These are phyloP conservation scores for Kodamaea neixiangensis DNA, from an alignment of 805 yeast genomes.

Conservation along the genomic window DNA sequence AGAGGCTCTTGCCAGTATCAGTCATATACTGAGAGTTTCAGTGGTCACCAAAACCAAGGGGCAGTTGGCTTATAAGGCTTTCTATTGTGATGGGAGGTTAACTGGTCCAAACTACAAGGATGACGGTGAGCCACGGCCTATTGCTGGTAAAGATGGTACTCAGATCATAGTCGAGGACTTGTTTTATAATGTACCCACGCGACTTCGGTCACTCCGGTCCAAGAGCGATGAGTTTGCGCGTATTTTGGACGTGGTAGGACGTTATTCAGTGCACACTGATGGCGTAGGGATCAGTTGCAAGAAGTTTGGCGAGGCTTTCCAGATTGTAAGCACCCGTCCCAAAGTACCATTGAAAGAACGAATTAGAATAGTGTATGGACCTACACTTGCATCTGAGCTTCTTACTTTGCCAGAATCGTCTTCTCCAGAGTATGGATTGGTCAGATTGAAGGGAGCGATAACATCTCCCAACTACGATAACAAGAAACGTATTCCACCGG, in stretches of 20 bases:
- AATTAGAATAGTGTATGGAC: slow-evolving; percentile 73
- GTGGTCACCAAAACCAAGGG: slow-evolving; percentile 73
- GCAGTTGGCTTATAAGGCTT: slow-evolving; percentile 69
- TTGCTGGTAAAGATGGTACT: slow-evolving; percentile 89
- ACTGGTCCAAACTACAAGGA: slow-evolving; percentile 43
- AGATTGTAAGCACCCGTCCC: slow-evolving; percentile 60
- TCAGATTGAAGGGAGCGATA: slow-evolving; percentile 56
- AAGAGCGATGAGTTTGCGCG: slow-evolving; percentile 73
- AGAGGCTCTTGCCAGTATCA: slow-evolving; percentile 92
- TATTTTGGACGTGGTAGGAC: slow-evolving; percentile 79
- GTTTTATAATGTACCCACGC: slow-evolving; percentile 83
- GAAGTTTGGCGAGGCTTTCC: slow-evolving; percentile 73
- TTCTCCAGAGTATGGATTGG: slow-evolving; percentile 45
- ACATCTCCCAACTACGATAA: slow-evolving; percentile 71
- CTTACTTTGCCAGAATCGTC: slow-evolving; percentile 25
- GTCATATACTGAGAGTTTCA: slow-evolving; percentile 81
- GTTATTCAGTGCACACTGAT: slow-evolving; percentile 75
- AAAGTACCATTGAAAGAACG: slow-evolving; percentile 58
- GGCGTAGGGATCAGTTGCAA: slow-evolving; percentile 78
- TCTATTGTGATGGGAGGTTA: slow-evolving; percentile 68
- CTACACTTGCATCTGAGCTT: slow-evolving; percentile 64
- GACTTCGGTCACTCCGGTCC: slow-evolving; percentile 65
- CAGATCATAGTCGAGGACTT: slow-evolving; percentile 83
- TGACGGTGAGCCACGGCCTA: slow-evolving; percentile 56
- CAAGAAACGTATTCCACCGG: slow-evolving; percentile 65